Percentiles rank a stretch among this genome's conserved stretches.
Evolutionary conservation across 768 basidiomycete species (phyloP).

Genomic region (Termitomyces sp.): DNA sequence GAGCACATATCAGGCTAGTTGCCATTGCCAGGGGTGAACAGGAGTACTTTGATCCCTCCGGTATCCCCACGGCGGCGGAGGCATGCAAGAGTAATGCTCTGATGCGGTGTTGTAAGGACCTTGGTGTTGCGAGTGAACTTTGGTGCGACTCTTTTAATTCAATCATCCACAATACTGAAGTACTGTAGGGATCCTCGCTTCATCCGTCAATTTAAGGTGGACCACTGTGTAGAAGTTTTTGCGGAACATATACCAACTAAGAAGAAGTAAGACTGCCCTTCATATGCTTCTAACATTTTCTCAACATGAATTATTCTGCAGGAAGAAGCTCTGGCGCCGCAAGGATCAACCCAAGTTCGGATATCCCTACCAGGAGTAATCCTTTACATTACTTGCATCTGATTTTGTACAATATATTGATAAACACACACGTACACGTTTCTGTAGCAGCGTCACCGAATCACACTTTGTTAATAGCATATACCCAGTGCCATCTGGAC

Average conservation of each 20-base stretch:
- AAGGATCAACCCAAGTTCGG: constrained; percentile 82
- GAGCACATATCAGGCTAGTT: constrained; percentile 54
- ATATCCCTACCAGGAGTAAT: constrained; percentile 82
- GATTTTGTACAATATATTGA: not conserved
- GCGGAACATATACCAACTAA: constrained; percentile 80
- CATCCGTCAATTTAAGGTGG: constrained; percentile 86
- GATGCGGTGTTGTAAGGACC: constrained; percentile 96
- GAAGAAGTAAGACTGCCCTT: constrained; percentile 67
- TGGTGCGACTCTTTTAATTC: constrained; percentile 50
- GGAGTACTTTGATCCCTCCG: constrained; percentile 89
- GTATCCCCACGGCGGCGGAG: constrained; percentile 91
- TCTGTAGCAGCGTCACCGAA: not conserved
- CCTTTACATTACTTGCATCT: not conserved
- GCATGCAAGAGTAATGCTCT: constrained; percentile 95
- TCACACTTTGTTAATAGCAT: not conserved
- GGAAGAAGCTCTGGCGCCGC: constrained; percentile 89
- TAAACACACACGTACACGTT: not conserved
- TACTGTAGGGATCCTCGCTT: constrained; percentile 84
- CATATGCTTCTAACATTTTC: not conserved
- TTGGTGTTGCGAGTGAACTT: constrained; percentile 93
- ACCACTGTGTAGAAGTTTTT: constrained; percentile 81
- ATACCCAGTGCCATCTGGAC: not conserved
- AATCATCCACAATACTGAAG: not conserved
- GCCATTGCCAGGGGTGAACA: constrained; percentile 93
- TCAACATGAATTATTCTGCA: constrained; percentile 24